Evolutionary conservation across 176 grass and related monocot species (phyloP), one percentile per base, ranked within the genome.

Genomic region (Chloris gayana): DNA sequence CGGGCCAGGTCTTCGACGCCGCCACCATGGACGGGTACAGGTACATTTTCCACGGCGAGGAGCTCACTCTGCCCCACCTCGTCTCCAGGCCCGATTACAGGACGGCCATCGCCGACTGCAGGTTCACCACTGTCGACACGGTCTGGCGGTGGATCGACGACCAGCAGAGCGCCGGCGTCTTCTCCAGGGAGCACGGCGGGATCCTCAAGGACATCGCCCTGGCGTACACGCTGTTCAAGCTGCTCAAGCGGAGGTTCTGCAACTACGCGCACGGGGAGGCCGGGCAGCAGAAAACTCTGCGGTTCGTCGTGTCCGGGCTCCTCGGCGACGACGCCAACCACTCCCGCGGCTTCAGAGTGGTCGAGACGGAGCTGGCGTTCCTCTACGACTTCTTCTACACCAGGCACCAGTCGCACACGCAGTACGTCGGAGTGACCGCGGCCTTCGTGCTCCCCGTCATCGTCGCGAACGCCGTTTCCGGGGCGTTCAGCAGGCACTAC

Each of bases 311-410:
- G 44, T 29, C 44, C 17, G 82, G 64, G 22, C 82, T 77, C 73
- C 64, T 77, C 29, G 42, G 38, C 1, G 39, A 62, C 8, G 39
- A 69, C 42, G 29, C 9, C 0, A 34, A 22, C 9, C 21, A 46
- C 53, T 19, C 44, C 42, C 29, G 51, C n/a, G 73, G 38, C 19
- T 84, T 84, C 56, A 30, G 10, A 0, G 73, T 84, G 18, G 77
- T 70, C 22, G 73, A 84, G 64, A 34, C 13, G 22, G 73, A 84
- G 73, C n/a, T 84, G 53, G 30, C 73, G 6, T 77, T 70, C 51
- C 50, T 77, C 21, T 84, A 61, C 30, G 73, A 84, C 27, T 77
- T 77, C 64, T 84, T 84, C 27, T 77, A 77, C 44, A 84, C 82
- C 42, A 77, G 39, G 30, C 44, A 77, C 64, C 38, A 77, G 5